phyloP scores from a whole-genome alignment of 1,284 basidiomycete genomes.

The Cutaneotrichosporon dermatis region DNA sequence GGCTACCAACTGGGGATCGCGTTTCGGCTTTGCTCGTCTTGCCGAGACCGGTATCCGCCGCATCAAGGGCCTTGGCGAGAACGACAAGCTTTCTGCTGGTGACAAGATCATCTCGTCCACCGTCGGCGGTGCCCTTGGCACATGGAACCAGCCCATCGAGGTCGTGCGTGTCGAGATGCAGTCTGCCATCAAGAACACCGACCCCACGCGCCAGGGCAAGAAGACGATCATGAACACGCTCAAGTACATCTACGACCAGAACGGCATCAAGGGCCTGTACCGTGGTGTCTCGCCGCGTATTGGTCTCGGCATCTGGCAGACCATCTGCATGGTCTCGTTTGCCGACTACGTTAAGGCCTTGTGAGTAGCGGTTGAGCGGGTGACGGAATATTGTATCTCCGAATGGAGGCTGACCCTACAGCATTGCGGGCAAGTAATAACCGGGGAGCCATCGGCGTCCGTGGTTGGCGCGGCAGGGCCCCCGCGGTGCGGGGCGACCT shows the following conservation, averaged over 20 bases:
- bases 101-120: constrained; percentile 91
- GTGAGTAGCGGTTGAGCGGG: neutral
- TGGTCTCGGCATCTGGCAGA: constrained; percentile 62
- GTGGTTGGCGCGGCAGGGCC: neutral
- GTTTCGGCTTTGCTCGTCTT: constrained; percentile 96
- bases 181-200: constrained; percentile 81
- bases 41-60: constrained; percentile 79
- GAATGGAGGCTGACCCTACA: neutral
- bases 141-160: constrained; percentile 99
- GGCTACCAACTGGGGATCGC: constrained; percentile 98
- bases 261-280: constrained; percentile 94
- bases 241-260: constrained; percentile 89
- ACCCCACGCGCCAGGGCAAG: constrained; percentile 75
- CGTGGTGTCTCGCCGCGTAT: constrained; percentile 96
- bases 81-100: constrained; percentile 66
- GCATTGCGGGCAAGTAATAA: constrained; percentile 4
- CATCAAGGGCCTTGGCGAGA: constrained; percentile 58
- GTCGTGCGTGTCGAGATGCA: constrained; percentile 71
- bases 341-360: constrained; percentile 72
- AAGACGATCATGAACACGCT: constrained; percentile 88
- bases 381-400: neutral
- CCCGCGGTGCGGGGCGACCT: no score
- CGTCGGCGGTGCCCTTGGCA: constrained; percentile 88
- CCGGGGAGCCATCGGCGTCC: neutral
- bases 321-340: constrained; percentile 92